Conservation (phyloP, 2,329 filamentous ascomycete genomes). For the Dactylellina parvicollis region DNA sequence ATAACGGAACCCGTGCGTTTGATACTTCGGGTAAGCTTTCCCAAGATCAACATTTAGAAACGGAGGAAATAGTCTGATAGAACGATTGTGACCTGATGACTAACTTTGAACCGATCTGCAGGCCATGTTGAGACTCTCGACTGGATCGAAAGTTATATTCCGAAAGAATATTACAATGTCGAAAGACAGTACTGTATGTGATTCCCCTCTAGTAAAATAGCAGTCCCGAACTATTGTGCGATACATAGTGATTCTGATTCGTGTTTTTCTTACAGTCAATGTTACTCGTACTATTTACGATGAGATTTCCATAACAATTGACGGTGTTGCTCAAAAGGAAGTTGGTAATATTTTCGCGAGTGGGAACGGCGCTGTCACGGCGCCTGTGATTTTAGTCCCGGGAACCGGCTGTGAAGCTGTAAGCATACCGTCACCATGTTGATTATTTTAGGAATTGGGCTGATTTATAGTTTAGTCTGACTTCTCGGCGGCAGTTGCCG, state of each 20-base stretch:
- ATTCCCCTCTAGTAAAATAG: constrained; percentile 40
- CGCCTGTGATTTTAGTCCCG: constrained; percentile 64
- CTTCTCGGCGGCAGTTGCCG: constrained; percentile 67
- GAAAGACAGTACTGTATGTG: constrained; percentile 52
- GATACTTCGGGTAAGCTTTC: constrained; percentile 64
- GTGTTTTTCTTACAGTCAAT: constrained; percentile 33
- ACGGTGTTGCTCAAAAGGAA: not conserved
- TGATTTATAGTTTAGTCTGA: constrained; percentile 61
- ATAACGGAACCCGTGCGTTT: constrained; percentile 64
- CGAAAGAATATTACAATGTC: constrained; percentile 44
- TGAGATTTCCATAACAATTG: constrained; percentile 22
- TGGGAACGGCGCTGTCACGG: constrained; percentile 64
- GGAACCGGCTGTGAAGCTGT: constrained; percentile 67
- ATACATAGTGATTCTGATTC: constrained; percentile 24
- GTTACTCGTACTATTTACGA: constrained; percentile 27
- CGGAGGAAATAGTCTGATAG: constrained; percentile 59
- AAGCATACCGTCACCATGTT: too few species aligned
- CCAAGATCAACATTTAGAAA: too few species aligned
- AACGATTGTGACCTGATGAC: not conserved
- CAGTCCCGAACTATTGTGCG: too few species aligned
- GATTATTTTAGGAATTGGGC: not conserved
- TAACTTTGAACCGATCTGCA: constrained; percentile 20
- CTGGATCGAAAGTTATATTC: constrained; percentile 54
- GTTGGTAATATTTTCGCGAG: constrained; percentile 64
- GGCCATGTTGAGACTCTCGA: constrained; percentile 55